Base-by-base conservation (phyloP, 2,329 filamentous ascomycete genomes). In the Dothistroma pini region DNA sequence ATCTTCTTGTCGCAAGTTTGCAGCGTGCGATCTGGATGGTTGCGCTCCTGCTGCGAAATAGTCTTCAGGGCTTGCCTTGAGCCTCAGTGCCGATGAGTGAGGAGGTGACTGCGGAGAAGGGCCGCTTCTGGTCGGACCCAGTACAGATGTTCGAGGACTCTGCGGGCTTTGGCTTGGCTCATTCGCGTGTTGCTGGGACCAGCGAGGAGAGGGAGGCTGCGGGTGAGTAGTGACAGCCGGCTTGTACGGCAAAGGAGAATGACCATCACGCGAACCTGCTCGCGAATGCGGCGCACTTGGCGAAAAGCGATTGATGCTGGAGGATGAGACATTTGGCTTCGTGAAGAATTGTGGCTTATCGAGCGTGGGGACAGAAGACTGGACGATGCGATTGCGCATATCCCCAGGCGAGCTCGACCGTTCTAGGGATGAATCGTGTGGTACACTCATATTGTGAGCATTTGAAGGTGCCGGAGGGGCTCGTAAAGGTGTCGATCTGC, bases 1-100 rank as follows among this genome's bases (percentile, higher is more conserved):
- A 19, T 69, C 64, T 50, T 70, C 69, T 49, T 66, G 59, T 49
- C 65, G 60, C 22, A 71, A 21, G 4, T 47, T 59, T 48, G 62
- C 63, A 48, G 63, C 63, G 0, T 68, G 63, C 4, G 69, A 68
- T 16, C 59, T 63, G 3, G 53, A 21, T 2, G 61, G 21, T 35
- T 62, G 64, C 12, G 50, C 29, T 22, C 63, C 49, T 22, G 56
- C 59, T 4, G 65, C 55, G 34, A 66, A 64, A 44, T 69, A 69
- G 32, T 68, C 68, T 16, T 65, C 61, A 16, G 67, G 64, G 22
- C 60, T 62, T 21, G 54, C 57, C 1, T 59, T 61, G 22, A 55
- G 62, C n/a, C 58, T 51, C 2, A 61, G 57, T 12, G 62, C 61
- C 5, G 66, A 66, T 47, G 60, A 68, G 22, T 63, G 57, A 35